Evolutionary conservation across 1,284 basidiomycete genomes (phyloP).

Genomic region (Malassezia psittaci): DNA sequence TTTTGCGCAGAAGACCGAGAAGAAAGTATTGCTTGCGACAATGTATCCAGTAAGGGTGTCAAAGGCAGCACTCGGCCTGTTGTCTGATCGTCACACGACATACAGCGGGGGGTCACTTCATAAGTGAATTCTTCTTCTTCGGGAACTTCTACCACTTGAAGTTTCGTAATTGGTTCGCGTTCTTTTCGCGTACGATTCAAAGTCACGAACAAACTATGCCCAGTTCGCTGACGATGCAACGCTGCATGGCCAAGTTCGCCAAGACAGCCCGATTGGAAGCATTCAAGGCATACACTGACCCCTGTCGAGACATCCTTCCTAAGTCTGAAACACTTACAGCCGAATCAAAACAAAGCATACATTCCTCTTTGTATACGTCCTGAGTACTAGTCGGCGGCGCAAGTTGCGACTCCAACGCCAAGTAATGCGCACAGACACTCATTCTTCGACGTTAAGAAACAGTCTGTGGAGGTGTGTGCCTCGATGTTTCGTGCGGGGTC

Average conservation of each 20-base stretch:
- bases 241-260: conserved; percentile 30
- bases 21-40: conserved; percentile 65
- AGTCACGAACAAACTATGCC: conserved; percentile 70
- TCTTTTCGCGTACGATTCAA: conserved; percentile 64
- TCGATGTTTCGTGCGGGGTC: too few species aligned
- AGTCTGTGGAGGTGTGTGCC: neutral
- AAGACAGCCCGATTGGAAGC: conserved; percentile 69
- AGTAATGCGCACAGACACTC: conserved; percentile 9
- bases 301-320: conserved; percentile 64
- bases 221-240: conserved; percentile 50
- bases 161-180: conserved; percentile 67
- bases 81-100: conserved; percentile 52
- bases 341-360: conserved; percentile 84
- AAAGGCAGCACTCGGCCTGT: conserved; percentile 54
- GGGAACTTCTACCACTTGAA: conserved; percentile 69
- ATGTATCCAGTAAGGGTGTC: conserved; percentile 48
- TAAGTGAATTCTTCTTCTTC: conserved; percentile 82
- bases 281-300: conserved; percentile 77
- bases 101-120: conserved; percentile 60
- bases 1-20: conserved; percentile 79
- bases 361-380: conserved; percentile 68
- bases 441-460: neutral
- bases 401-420: conserved; percentile 24
- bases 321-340: conserved; percentile 4
- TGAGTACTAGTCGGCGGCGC: conserved; percentile 29